Conservation (phyloP, 306 rosid genomes). For the Casuarina equisetifolia region DNA sequence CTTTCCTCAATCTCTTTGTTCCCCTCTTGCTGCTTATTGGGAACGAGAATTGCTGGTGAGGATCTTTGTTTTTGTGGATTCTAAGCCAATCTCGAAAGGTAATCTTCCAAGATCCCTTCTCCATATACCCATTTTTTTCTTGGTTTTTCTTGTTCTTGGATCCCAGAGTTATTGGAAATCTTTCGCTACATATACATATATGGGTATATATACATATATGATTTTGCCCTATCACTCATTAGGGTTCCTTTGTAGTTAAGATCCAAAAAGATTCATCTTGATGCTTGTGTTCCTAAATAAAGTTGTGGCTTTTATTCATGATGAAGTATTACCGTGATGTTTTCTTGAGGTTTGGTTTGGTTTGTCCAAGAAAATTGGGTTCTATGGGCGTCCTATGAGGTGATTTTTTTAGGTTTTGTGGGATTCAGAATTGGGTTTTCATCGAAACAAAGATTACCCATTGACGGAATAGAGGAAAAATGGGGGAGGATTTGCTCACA, state of each 20-base stretch:
- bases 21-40: neutral
- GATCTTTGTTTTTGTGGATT: conserved; percentile 18
- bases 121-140: neutral
- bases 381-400: neutral
- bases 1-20: conserved; percentile 8
- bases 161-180: neutral
- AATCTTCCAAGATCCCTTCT: conserved; percentile 11
- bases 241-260: neutral
- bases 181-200: neutral
- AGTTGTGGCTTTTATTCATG: neutral
- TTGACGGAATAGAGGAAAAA: conserved; percentile 10
- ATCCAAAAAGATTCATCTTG: neutral
- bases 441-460: neutral
- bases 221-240: neutral
- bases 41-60: conserved; percentile 1
- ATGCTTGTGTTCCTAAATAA: neutral
- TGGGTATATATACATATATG: neutral
- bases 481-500: conserved; percentile 42
- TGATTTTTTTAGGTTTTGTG: conserved; percentile 3
- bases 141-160: neutral
- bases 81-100: conserved; percentile 18
- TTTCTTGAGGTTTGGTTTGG: neutral
- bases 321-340: neutral
- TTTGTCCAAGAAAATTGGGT: neutral
- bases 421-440: neutral